Evolutionary conservation across 192 early-diverging fungal species (phyloP).

Genomic region (Haplosporangium gracile): DNA sequence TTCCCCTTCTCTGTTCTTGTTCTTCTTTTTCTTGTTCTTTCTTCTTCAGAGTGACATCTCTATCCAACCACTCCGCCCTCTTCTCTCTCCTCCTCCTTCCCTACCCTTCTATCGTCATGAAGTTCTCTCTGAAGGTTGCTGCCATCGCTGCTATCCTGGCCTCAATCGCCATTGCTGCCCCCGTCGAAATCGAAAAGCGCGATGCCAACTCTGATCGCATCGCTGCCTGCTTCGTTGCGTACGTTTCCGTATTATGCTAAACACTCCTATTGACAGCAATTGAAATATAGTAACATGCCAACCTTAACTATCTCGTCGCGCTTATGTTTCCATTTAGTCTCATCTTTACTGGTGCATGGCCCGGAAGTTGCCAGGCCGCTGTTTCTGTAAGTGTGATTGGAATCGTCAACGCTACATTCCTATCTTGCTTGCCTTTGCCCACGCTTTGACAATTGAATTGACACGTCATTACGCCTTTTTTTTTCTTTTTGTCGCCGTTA

Average conservation of each 20-base stretch:
- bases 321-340: background rate
- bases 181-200: conserved; percentile 28
- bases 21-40: background rate
- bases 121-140: conserved; percentile 29
- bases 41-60: conserved; percentile 22
- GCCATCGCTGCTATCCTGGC: conserved; percentile 10
- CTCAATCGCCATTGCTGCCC: conserved; percentile 11
- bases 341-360: conserved; percentile 25
- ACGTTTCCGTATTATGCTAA: background rate
- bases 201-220: conserved; percentile 30
- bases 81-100: background rate
- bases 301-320: background rate
- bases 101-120: background rate
- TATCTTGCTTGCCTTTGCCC: too few relatives aligned
- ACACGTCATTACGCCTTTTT: background rate
- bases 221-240: conserved; percentile 15
- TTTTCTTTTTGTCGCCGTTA: background rate
- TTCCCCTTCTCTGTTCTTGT: background rate
- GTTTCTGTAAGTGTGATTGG: conserved; percentile 8
- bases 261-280: background rate
- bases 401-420: background rate
- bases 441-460: background rate
- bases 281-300: background rate
- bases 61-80: background rate
- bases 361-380: conserved; percentile 25